Percentiles rank a stretch among this genome's conserved stretches.
Conservation (phyloP, 2,329 filamentous ascomycete species). For the Ceratocystiopsis brevicomis region DNA sequence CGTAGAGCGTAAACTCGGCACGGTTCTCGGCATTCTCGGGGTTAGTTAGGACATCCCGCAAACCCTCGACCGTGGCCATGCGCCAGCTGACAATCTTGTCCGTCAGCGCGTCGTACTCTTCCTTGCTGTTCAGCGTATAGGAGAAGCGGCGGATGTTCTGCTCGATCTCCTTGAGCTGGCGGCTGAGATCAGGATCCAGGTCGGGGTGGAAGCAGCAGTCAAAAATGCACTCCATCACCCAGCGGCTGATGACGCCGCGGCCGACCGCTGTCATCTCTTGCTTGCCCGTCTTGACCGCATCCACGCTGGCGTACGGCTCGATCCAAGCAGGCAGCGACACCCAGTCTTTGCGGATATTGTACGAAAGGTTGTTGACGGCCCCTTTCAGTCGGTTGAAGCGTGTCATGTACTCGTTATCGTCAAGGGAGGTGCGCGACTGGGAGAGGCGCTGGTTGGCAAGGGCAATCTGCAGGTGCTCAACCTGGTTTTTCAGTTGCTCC, state of each 20-base stretch:
- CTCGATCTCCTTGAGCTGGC: conserved; percentile 69
- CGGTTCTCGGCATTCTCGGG: conserved; percentile 48
- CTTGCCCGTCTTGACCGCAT: conserved; percentile 70
- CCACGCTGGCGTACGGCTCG: conserved; percentile 58
- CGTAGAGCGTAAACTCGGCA: conserved; percentile 46
- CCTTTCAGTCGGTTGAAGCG: conserved; percentile 84
- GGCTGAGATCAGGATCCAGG: conserved; percentile 57
- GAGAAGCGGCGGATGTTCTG: conserved; percentile 67
- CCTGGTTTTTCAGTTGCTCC: conserved; percentile 67
- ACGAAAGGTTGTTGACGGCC: conserved; percentile 83
- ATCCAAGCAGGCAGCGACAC: conserved; percentile 64
- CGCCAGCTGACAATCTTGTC: conserved; percentile 85
- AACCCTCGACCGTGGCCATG: conserved; percentile 80
- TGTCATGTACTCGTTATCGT: conserved; percentile 83
- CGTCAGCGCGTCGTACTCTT: conserved; percentile 76
- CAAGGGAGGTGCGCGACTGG: conserved; percentile 79
- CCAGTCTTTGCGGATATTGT: conserved; percentile 95
- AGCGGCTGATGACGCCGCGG: conserved; percentile 69
- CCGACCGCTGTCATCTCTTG: conserved; percentile 97
- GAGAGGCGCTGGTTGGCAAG: conserved; percentile 90
- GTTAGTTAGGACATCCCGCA: conserved; percentile 50
- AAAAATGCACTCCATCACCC: conserved; percentile 83
- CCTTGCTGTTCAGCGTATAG: conserved; percentile 53
- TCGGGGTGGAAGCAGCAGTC: conserved; percentile 84
- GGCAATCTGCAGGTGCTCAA: conserved; percentile 93